Conservation (phyloP, 2,329 filamentous ascomycete genomes). For the Myriangium duriaei region DNA sequence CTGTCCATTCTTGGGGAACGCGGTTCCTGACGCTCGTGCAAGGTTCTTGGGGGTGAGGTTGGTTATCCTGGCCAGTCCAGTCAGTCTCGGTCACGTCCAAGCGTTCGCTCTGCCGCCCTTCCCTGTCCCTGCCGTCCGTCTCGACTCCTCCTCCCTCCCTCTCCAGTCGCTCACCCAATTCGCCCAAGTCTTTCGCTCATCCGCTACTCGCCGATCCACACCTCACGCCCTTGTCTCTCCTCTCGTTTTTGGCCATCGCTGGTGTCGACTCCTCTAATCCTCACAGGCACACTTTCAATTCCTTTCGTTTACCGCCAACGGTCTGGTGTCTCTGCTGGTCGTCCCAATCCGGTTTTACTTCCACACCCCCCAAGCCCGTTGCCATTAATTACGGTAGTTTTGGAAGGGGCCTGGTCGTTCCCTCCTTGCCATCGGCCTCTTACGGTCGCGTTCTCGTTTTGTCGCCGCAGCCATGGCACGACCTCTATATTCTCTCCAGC, state of each 20-base stretch:
- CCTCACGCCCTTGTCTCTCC: neutral
- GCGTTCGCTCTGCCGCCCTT: too few species aligned
- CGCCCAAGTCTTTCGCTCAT: neutral
- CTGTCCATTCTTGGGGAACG: too few species aligned
- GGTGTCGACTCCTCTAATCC: neutral
- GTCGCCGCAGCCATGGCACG: constrained; percentile 23
- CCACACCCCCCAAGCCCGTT: neutral
- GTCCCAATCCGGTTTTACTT: constrained; percentile 5
- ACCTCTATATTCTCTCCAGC: constrained; percentile 19
- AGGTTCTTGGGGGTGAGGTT: too few species aligned
- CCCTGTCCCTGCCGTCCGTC: neutral
- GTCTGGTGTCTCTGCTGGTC: constrained; percentile 8
- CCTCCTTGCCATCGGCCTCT: constrained; percentile 4
- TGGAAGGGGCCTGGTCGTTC: constrained; percentile 5
- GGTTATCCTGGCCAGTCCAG: too few species aligned
- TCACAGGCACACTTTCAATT: neutral
- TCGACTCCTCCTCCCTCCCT: neutral
- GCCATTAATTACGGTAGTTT: constrained; percentile 4
- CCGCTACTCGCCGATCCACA: neutral
- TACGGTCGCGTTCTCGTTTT: constrained; percentile 14
- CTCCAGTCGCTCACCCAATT: too few species aligned
- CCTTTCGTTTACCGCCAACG: constrained; percentile 4
- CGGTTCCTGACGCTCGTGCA: too few species aligned
- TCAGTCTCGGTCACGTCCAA: too few species aligned
- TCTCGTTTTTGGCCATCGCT: neutral